Evolutionary conservation across 2,329 filamentous ascomycete genomes (phyloP), one percentile per base, ranked within the genome.

Genomic region (Leptodontidium sp.): DNA sequence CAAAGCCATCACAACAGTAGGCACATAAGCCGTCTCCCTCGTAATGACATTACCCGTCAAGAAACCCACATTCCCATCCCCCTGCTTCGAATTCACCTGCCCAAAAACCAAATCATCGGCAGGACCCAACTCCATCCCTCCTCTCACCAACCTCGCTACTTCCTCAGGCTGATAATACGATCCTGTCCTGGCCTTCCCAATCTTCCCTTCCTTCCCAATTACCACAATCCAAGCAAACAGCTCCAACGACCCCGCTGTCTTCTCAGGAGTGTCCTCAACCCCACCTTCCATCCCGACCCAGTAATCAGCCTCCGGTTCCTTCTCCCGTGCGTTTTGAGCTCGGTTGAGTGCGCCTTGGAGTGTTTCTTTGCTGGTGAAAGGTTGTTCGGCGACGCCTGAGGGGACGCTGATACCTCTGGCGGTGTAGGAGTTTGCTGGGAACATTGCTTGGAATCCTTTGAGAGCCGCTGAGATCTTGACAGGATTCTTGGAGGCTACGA

Each of bases 241-340:
- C 65, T 77, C 74, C 29, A 82, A 73, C 9, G 75, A 61, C 8
- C 63, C 71, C 11, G 14, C 70, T 67, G 8, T 68, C 68, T 64
- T 66, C 11, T 72, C 66, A 59, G 47, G 62, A n/a, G 71, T 70
- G 11, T 73, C 71, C 45, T 81, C 79, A 4, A 82, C 76, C 2
- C 81, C 81, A 24, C 81, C 81, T 70, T 83, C 81, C 21, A 82
- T 77, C 5, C 81, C 81, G 43, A 83, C 73, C 79, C 80, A 82
- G 70, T 76, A 83, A 55, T 81, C 77, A 1, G 79, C 81, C 26
- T 77, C 70, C 1, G 78, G 77, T 24, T 75, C 71, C 50, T 69
- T 64, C 8, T 69, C 62, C n/a, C 73, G 76, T 6, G 80, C 80
- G 64, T 79, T 78, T 11, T 70, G 71, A 2, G 78, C 80, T 12